phyloP scores from a whole-genome alignment of 2,329 filamentous ascomycete genomes.

The Didymella pomorum region DNA sequence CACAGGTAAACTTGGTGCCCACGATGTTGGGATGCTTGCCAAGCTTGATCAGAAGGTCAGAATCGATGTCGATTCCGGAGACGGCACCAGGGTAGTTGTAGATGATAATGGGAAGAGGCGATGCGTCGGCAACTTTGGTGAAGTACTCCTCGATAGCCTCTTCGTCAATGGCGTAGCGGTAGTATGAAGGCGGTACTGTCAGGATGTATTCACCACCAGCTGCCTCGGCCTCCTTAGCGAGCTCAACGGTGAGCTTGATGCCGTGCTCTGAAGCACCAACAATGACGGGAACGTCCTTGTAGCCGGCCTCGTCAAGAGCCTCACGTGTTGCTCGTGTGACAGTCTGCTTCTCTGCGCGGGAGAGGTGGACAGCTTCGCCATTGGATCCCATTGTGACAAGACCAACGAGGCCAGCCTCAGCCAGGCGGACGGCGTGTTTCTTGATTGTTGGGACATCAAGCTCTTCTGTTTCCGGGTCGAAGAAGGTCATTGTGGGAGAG shows the following conservation, averaged over 20 bases:
- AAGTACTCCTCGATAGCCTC: slow-evolving; percentile 77
- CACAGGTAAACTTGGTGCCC: slow-evolving; percentile 91
- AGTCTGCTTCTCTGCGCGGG: slow-evolving; percentile 75
- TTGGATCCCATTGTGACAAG: slow-evolving; percentile 90
- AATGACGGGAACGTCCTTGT: slow-evolving; percentile 77
- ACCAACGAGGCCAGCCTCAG: slow-evolving; percentile 78
- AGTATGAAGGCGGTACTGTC: slow-evolving; percentile 83
- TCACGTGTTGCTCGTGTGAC: slow-evolving; percentile 81
- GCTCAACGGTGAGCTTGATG: slow-evolving; percentile 79
- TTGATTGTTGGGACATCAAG: slow-evolving; percentile 82
- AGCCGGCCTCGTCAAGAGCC: slow-evolving; percentile 82
- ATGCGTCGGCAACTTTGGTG: slow-evolving; percentile 75
- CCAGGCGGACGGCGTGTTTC: slow-evolving; percentile 80
- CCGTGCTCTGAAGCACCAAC: slow-evolving; percentile 83
- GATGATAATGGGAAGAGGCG: slow-evolving; percentile 78
- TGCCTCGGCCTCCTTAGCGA: slow-evolving; percentile 70
- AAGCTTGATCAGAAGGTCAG: slow-evolving; percentile 81
- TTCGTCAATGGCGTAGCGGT: slow-evolving; percentile 78
- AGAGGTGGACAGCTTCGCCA: slow-evolving; percentile 87
- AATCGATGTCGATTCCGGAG: slow-evolving; percentile 87
- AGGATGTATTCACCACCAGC: slow-evolving; percentile 83
- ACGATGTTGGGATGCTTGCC: slow-evolving; percentile 83
- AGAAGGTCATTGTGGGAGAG: slow-evolving; percentile 90
- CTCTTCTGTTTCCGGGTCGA: slow-evolving; percentile 82
- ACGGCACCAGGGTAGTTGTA: slow-evolving; percentile 94